phyloP scores from a whole-genome alignment of 306 rosid species.

The Castanea crenata region DNA sequence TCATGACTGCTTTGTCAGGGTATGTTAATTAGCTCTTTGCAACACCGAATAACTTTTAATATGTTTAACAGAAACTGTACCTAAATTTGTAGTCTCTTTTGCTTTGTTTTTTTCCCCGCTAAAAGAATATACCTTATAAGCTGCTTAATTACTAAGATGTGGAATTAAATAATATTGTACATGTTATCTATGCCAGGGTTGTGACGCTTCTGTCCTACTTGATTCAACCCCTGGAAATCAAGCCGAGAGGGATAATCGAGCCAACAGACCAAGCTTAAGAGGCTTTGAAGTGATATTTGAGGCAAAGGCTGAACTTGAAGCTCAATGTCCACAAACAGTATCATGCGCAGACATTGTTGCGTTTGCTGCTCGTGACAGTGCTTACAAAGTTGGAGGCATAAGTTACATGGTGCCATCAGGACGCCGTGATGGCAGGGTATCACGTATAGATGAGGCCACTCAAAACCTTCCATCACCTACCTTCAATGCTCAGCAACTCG shows the following conservation, averaged over 20 bases:
- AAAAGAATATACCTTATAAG: too few species aligned
- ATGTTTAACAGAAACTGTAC: too few species aligned
- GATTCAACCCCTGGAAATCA: constrained; percentile 23
- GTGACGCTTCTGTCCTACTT: constrained; percentile 37
- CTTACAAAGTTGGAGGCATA: neutral
- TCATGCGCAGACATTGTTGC: constrained; percentile 42
- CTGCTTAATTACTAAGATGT: too few species aligned
- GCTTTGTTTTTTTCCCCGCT: too few species aligned
- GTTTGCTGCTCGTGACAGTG: constrained; percentile 38
- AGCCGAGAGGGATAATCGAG: constrained; percentile 30
- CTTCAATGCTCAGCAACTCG: neutral
- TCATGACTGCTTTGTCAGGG: too few species aligned
- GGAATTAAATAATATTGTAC: too few species aligned
- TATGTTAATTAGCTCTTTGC: too few species aligned
- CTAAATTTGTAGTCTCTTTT: too few species aligned
- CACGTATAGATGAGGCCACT: neutral
- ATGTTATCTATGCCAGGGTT: too few species aligned
- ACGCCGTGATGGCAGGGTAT: neutral
- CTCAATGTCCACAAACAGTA: constrained; percentile 32
- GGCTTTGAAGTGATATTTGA: constrained; percentile 38
- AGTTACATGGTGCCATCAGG: constrained; percentile 3
- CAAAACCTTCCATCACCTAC: neutral
- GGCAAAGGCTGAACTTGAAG: constrained; percentile 32
- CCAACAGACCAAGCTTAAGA: constrained; percentile 34
- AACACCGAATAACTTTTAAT: too few species aligned